Percentiles rank a stretch among this genome's conserved stretches.
Evolutionary conservation across 1,139 yeast genomes (phyloP).

Genomic region (Pichia sp.): DNA sequence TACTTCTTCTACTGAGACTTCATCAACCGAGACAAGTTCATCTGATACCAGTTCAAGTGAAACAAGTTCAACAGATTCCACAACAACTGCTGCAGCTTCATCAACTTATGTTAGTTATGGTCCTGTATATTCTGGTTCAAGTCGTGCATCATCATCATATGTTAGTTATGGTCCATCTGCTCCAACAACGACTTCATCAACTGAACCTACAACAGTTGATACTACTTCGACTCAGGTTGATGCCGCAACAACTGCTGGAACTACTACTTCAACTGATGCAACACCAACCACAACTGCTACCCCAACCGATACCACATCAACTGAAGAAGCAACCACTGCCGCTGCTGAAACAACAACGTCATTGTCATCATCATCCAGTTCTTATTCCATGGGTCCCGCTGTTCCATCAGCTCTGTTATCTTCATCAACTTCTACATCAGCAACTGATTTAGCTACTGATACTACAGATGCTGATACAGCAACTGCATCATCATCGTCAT

Average conservation of each 20-base stretch:
- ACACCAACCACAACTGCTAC: background rate
- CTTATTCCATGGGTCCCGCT: background rate
- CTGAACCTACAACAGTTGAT: background rate
- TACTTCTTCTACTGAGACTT: background rate
- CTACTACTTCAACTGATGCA: background rate
- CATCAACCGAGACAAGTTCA: background rate
- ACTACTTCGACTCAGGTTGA: too few relatives aligned
- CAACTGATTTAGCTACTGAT: background rate
- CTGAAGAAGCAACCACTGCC: background rate
- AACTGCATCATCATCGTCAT: background rate
- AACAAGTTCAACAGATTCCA: too few relatives aligned
- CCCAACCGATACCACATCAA: background rate
- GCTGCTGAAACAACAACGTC: background rate
- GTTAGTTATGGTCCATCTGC: conserved; percentile 1
- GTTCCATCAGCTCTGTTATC: background rate
- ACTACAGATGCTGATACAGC: background rate
- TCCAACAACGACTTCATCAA: background rate
- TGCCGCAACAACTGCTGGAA: too few relatives aligned
- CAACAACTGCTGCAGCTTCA: background rate
- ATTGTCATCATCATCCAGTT: background rate
- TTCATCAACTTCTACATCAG: background rate
- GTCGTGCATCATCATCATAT: too few relatives aligned
- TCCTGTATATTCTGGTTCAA: too few relatives aligned
- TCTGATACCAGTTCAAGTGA: too few relatives aligned
- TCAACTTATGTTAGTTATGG: background rate